phyloP scores from a whole-genome alignment of 129 eudicot genomes.

The Centaurea solstitialis region DNA sequence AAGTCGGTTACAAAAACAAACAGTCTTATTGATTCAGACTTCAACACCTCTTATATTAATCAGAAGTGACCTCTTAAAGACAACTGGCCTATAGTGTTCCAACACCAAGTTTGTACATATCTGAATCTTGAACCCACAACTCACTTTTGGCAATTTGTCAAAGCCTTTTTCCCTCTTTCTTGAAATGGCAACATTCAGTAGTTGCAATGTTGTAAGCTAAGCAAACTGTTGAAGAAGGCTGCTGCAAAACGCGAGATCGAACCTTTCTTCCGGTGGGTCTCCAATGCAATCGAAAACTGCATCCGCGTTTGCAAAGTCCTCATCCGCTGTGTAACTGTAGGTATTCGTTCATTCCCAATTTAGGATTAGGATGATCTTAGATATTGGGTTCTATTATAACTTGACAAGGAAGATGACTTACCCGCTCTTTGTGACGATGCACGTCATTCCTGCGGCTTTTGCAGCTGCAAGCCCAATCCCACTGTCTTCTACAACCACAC shows the following conservation, averaged over 20 bases:
- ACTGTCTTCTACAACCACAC: slow-evolving; percentile 97
- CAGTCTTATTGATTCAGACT: too few relatives aligned
- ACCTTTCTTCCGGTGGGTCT: slow-evolving; percentile 96
- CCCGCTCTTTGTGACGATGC: slow-evolving; percentile 98
- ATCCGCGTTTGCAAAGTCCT: slow-evolving; percentile 91
- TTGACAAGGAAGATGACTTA: slow-evolving; percentile 12
- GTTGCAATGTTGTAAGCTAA: slow-evolving; percentile 14
- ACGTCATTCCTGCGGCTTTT: slow-evolving; percentile 97
- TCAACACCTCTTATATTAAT: too few relatives aligned
- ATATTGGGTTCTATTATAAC: neutral
- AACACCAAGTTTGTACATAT: neutral
- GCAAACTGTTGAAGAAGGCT: slow-evolving; percentile 72
- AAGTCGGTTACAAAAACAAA: too few relatives aligned
- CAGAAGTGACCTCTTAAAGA: too few relatives aligned
- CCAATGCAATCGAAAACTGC: slow-evolving; percentile 99
- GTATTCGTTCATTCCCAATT: neutral
- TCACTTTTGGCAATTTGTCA: neutral
- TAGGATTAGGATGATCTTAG: neutral
- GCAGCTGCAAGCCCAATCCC: slow-evolving; percentile 99
- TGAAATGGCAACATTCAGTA: neutral
- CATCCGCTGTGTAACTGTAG: slow-evolving; percentile 91
- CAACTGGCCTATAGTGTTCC: neutral
- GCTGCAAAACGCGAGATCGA: slow-evolving; percentile 80
- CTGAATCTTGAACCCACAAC: neutral
- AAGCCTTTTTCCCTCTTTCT: neutral